phyloP scores from a whole-genome alignment of 148 eudicot genomes.

The Selenicereus undatus region DNA sequence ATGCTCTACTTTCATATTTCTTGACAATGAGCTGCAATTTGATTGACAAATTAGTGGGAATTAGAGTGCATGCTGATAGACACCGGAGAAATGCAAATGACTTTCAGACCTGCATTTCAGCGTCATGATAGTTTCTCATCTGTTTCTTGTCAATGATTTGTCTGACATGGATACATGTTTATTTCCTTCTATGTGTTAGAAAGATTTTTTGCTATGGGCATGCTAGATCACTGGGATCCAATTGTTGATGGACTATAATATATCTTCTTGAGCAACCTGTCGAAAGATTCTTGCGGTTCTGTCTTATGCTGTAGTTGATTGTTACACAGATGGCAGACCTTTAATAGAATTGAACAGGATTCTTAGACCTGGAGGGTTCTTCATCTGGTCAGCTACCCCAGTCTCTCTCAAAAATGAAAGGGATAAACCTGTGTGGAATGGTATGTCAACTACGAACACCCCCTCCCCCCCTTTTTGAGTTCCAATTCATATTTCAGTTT shows the following conservation, averaged over 20 bases:
- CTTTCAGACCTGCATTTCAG: not conserved
- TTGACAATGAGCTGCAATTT: not conserved
- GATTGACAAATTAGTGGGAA: not conserved
- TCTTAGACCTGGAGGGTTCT: constrained; percentile 91
- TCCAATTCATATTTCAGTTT: not conserved
- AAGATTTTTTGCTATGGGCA: not conserved
- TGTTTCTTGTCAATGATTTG: not conserved
- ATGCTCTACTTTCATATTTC: not conserved
- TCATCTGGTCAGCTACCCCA: constrained; percentile 96
- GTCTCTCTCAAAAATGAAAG: constrained; percentile 70
- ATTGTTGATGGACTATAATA: not conserved
- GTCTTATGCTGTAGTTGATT: not conserved
- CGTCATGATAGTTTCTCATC: no score
- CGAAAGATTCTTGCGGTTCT: not conserved
- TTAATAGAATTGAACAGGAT: constrained; percentile 86
- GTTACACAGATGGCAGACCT: constrained; percentile 82
- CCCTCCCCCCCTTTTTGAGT: not conserved
- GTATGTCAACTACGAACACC: constrained; percentile 39
- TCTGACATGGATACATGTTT: not conserved
- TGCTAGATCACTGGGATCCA: not conserved
- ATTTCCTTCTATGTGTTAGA: not conserved
- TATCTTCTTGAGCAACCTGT: not conserved
- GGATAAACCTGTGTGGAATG: constrained; percentile 63
- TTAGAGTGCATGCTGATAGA: not conserved
- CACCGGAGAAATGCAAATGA: not conserved